These are phyloP conservation scores for Gymnopilus dilepis DNA, from an alignment of 768 basidiomycete genomes.

Conservation along the genomic window DNA sequence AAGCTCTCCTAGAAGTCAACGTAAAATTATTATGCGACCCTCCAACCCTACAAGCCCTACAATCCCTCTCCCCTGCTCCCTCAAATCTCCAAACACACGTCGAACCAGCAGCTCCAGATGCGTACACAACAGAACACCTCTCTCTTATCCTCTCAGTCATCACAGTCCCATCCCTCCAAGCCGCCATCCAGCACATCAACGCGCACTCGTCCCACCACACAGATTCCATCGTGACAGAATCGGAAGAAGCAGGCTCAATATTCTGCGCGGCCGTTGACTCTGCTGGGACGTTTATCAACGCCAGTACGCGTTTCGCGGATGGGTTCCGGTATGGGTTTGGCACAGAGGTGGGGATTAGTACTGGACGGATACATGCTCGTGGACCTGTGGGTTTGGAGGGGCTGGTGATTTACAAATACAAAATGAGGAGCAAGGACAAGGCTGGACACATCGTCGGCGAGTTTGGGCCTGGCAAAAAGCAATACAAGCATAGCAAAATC, in stretches of 20 bases:
- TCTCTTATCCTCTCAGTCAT: slow-evolving; percentile 83
- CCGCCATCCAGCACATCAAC: slow-evolving; percentile 91
- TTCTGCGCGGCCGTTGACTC: slow-evolving; percentile 93
- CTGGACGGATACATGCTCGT: slow-evolving; percentile 93
- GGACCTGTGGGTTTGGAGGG: slow-evolving; percentile 97
- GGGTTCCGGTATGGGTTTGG: slow-evolving; percentile 97
- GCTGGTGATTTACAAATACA: slow-evolving; percentile 95
- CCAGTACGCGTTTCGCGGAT: slow-evolving; percentile 95
- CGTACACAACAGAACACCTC: slow-evolving; percentile 90
- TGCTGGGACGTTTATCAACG: slow-evolving; percentile 93
- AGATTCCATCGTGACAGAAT: slow-evolving; percentile 90
- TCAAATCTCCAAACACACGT: slow-evolving; percentile 53
- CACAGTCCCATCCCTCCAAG: slow-evolving; percentile 68
- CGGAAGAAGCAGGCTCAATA: slow-evolving; percentile 58
- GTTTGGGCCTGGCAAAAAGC: slow-evolving; percentile 78
- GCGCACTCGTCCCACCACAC: slow-evolving; percentile 94
- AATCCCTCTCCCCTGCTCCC: slow-evolving; percentile 37
- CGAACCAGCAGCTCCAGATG: slow-evolving; percentile 54
- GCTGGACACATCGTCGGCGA: slow-evolving; percentile 87
- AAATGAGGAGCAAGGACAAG: slow-evolving; percentile 75
- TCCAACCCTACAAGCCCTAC: slow-evolving; percentile 61
- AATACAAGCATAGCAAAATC: slow-evolving; percentile 69
- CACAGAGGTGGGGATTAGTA: slow-evolving; percentile 97
- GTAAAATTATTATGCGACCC: slow-evolving; percentile 86
- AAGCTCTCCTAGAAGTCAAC: slow-evolving; percentile 65